Evolutionary conservation across 768 basidiomycete genomes (phyloP).

Genomic region (Leccinum imitatum): DNA sequence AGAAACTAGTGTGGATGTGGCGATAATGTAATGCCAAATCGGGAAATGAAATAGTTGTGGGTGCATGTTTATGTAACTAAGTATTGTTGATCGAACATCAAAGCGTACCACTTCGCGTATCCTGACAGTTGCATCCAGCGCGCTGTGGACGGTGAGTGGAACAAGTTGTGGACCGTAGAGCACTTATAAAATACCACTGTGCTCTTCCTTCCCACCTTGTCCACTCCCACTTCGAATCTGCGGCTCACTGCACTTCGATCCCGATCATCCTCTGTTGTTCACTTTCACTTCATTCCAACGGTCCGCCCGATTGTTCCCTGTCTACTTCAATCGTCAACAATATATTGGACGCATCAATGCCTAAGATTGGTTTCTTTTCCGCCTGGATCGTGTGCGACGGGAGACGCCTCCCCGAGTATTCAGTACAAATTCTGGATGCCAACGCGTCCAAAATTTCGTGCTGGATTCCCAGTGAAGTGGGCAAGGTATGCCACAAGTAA

Average conservation of each 20-base stretch:
- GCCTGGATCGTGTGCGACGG: conserved; percentile 66
- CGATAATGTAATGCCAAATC: not conserved
- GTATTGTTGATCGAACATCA: not conserved
- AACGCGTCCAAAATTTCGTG: conserved; percentile 51
- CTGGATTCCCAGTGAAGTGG: conserved; percentile 64
- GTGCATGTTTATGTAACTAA: not conserved
- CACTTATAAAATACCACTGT: not conserved
- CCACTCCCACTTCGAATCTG: not conserved
- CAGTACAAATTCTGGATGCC: conserved; percentile 46
- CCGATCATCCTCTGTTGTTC: not conserved
- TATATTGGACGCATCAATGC: conserved; percentile 16
- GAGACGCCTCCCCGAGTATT: conserved; percentile 50
- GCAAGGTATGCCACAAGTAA: conserved; percentile 42
- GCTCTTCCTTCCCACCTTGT: not conserved
- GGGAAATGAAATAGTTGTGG: not conserved
- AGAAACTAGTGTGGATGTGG: not conserved
- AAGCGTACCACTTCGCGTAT: conserved; percentile 6
- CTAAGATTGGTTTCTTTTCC: conserved; percentile 60
- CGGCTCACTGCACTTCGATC: not conserved
- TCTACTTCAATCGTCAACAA: not conserved
- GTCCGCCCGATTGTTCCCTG: too few relatives aligned
- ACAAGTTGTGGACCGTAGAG: not conserved
- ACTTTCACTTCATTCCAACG: not conserved
- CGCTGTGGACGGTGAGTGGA: too few relatives aligned
- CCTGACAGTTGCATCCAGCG: not conserved